Base-by-base conservation (phyloP, 2,329 filamentous ascomycete genomes). In the Fusarium nygamai region DNA sequence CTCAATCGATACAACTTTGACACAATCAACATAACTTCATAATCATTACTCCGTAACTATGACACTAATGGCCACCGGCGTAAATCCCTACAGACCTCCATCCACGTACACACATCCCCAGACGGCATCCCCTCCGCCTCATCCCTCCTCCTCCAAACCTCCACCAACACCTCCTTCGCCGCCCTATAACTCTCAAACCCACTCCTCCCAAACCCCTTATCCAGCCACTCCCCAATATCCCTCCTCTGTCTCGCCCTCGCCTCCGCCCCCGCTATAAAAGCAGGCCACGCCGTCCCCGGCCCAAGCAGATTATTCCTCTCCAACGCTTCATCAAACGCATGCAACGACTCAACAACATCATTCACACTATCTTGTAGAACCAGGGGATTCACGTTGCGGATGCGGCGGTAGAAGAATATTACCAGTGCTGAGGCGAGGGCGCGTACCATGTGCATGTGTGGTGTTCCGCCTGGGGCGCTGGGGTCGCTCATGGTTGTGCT, bases 131-230 rank as follows among this genome's bases (percentile, higher is more conserved):
- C 64, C 27, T 69, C 74, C 1, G 61, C 67, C 27, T 66, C 64
- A 57, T 76, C 74, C n/a, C 74, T 56, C n/a, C 74, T 60, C 56
- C 63, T 71, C 74, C 74, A 76, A 48, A 76, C 69, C 50, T 76
- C 74, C 0, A 50, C 43, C 36, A 76, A 24, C 38, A 76, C 67
- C 11, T 76, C 74, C 17, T 66, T 70, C 1, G 69, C 69, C 5
- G 62, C 67, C 16, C 66, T 64, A 27, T 76, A 76, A 24, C 74
- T 75, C 63, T 71, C 70, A n/a, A 77, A 77, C 4, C 74, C 74
- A 8, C 69, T 69, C 20, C 67, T 75, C 5, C 41, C 38, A 27
- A 73, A 77, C 0, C 74, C 74, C 27, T 72, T 77, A 16, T 77
- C 72, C 19, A 76, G 27, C 74, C 74, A 76, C 16, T 69, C 65